phyloP scores from a whole-genome alignment of 1,284 basidiomycete species.

The Pseudozyma sp. region DNA sequence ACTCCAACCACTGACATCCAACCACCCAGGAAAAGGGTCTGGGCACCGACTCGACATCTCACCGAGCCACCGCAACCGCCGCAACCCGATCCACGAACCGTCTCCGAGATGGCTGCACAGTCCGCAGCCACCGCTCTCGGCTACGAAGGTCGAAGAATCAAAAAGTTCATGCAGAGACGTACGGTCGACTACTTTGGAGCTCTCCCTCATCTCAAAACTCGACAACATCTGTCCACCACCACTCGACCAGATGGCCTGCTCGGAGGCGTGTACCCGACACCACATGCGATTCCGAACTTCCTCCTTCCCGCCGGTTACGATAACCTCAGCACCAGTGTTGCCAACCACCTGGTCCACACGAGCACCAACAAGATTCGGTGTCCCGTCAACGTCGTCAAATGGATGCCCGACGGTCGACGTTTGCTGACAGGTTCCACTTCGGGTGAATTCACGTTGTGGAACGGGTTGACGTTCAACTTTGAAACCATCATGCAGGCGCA shows the following conservation, averaged over 20 bases:
- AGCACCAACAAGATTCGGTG: constrained; percentile 98
- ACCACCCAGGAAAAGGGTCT: constrained; percentile 45
- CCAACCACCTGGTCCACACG: constrained; percentile 95
- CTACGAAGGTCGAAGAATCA: constrained; percentile 78
- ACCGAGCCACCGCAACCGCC: constrained; percentile 77
- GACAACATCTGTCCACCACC: constrained; percentile 10
- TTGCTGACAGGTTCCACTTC: constrained; percentile 93
- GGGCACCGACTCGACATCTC: constrained; percentile 66
- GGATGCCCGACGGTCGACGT: constrained; percentile 94
- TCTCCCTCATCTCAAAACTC: constrained; percentile 79
- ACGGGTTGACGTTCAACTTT: constrained; percentile 98
- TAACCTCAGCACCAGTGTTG: constrained; percentile 87
- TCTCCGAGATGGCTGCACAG: constrained; percentile 80
- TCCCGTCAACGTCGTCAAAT: constrained; percentile 93
- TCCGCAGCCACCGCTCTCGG: constrained; percentile 66
- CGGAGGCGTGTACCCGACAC: constrained; percentile 47
- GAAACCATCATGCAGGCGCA: constrained; percentile 98
- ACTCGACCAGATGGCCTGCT: constrained; percentile 15
- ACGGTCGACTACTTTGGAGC: constrained; percentile 94
- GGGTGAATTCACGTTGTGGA: constrained; percentile 99
- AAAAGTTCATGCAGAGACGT: constrained; percentile 88
- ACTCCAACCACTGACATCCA: constrained; percentile 18
- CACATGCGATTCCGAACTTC: constrained; percentile 70
- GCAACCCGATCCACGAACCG: constrained; percentile 78
- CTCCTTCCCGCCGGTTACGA: constrained; percentile 90